Conservation (phyloP, 495 filamentous ascomycete species). For the Neurospora discreta region DNA sequence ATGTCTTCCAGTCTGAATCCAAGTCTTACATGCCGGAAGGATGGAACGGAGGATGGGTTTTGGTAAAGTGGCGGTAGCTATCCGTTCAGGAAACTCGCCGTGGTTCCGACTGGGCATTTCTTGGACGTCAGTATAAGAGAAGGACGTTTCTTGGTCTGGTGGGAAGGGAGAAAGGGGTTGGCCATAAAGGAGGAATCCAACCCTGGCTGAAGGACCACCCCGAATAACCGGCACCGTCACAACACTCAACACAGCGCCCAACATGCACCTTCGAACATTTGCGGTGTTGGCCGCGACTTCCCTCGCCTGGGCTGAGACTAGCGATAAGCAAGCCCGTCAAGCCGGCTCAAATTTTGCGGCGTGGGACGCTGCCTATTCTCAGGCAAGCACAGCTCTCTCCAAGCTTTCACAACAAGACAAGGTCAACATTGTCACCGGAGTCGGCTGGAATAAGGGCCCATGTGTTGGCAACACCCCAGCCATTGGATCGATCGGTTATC, state of each 20-base stretch:
- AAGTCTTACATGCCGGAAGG: neutral
- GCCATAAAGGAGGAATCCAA: neutral
- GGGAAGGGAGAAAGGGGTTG: neutral
- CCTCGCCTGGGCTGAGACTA: constrained; percentile 6
- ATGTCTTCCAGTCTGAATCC: neutral
- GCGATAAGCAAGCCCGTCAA: constrained; percentile 1
- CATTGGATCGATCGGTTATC: constrained; percentile 42
- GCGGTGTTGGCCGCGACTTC: constrained; percentile 3
- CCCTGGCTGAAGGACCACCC: neutral
- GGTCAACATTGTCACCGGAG: constrained; percentile 49
- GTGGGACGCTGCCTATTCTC: constrained; percentile 47
- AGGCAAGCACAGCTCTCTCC: constrained; percentile 41
- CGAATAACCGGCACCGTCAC: neutral
- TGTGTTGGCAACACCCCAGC: constrained; percentile 56
- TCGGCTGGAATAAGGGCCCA: constrained; percentile 53
- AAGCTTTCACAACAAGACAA: constrained; percentile 49
- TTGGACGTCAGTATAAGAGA: constrained; percentile 8
- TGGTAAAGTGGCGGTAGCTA: neutral
- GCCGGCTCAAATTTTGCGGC: constrained; percentile 7
- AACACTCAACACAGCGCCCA: neutral
- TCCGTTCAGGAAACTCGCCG: constrained; percentile 5
- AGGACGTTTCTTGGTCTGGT: neutral
- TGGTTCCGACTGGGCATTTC: constrained; percentile 13
- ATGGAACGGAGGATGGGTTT: neutral
- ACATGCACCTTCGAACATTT: constrained; percentile 6